These are phyloP conservation scores for Pichia insulana DNA, from an alignment of 805 yeast genomes.

Conservation along the genomic window DNA sequence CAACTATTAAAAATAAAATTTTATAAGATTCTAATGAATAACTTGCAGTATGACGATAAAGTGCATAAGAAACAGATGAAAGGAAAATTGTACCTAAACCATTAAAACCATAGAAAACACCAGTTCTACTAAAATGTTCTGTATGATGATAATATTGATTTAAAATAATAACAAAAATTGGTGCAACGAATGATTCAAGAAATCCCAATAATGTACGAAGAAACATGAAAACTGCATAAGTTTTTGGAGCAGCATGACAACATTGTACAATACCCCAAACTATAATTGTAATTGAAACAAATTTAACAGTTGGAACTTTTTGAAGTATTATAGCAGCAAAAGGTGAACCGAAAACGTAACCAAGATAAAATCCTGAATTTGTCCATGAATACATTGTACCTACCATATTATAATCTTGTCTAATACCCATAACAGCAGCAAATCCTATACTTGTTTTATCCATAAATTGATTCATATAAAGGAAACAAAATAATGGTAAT, in stretches of 20 bases:
- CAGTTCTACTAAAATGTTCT: slow-evolving; percentile 33
- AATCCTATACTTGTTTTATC: slow-evolving; percentile 32
- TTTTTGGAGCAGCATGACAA: slow-evolving; percentile 23
- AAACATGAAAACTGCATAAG: slow-evolving; percentile 27
- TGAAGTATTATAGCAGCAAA: slow-evolving; percentile 27
- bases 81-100: slow-evolving; percentile 10
- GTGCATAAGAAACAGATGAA: slow-evolving; percentile 13
- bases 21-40: slow-evolving; percentile 31
- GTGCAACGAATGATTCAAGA: slow-evolving; percentile 23
- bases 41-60: slow-evolving; percentile 26
- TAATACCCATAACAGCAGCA: slow-evolving; percentile 26
- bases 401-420: slow-evolving; percentile 18
- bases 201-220: slow-evolving; percentile 29
- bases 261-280: slow-evolving; percentile 28
- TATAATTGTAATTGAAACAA: slow-evolving; percentile 21
- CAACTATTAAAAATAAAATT: slow-evolving; percentile 42
- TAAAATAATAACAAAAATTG: slow-evolving; percentile 15
- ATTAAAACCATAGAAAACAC: slow-evolving; percentile 31
- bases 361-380: slow-evolving; percentile 28
- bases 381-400: slow-evolving; percentile 27
- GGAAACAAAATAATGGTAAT: slow-evolving; percentile 29
- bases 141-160: slow-evolving; percentile 38
- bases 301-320: slow-evolving; percentile 26
- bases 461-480: slow-evolving; percentile 33
- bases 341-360: slow-evolving; percentile 25